Conservation (phyloP, 1,284 basidiomycete species). For the Mycena sp. region DNA sequence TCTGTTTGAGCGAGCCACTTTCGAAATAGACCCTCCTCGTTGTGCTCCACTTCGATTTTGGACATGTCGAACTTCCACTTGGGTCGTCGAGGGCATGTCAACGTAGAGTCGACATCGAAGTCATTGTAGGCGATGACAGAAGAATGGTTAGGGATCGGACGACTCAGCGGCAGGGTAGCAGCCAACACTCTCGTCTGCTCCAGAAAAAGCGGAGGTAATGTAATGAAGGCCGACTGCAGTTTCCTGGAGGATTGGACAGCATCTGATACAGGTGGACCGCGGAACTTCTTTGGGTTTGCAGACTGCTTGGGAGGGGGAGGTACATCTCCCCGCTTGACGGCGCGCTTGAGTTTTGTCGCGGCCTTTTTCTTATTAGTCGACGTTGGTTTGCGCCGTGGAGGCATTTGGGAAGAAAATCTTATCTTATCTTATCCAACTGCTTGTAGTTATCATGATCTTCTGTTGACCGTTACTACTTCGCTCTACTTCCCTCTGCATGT, state of each 20-base stretch:
- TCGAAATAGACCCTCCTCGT: slow-evolving; percentile 82
- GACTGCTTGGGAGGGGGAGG: slow-evolving; percentile 50
- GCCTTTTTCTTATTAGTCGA: slow-evolving; percentile 79
- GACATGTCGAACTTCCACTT: slow-evolving; percentile 87
- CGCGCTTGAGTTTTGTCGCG: slow-evolving; percentile 79
- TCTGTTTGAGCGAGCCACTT: slow-evolving; percentile 80
- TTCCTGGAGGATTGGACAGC: slow-evolving; percentile 55
- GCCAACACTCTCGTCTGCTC: slow-evolving; percentile 70
- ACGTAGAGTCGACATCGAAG: slow-evolving; percentile 36
- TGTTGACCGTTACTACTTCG: too few species aligned
- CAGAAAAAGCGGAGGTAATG: slow-evolving; percentile 69
- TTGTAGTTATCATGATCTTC: too few species aligned
- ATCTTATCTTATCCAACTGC: slow-evolving; percentile 4
- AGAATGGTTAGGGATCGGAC: slow-evolving; percentile 64
- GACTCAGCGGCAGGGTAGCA: slow-evolving; percentile 58
- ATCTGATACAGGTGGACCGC: slow-evolving; percentile 40
- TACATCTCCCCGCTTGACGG: slow-evolving; percentile 81
- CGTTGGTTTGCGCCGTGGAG: slow-evolving; percentile 66
- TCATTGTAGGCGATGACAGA: slow-evolving; percentile 54
- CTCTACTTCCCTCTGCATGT: slow-evolving; percentile 12
- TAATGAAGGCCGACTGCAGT: slow-evolving; percentile 79
- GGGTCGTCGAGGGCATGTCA: slow-evolving; percentile 76
- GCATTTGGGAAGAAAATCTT: slow-evolving; percentile 34
- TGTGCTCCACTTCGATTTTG: slow-evolving; percentile 87
- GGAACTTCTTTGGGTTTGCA: slow-evolving; percentile 32